Evolutionary conservation across 805 yeast species (phyloP).

Genomic region (Ogataea pini): DNA sequence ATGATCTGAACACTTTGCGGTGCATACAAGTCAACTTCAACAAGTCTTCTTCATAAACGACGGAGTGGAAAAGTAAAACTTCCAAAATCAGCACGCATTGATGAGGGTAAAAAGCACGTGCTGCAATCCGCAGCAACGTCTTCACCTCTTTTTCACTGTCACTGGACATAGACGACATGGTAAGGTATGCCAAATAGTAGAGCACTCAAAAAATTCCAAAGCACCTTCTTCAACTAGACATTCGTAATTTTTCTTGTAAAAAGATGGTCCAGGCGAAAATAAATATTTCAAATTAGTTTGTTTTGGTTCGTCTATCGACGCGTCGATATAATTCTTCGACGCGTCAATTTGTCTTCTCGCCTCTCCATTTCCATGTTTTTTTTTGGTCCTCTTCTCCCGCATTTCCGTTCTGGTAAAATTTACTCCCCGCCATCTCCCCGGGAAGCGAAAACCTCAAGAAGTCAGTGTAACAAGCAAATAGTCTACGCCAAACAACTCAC

Average conservation of each 20-base stretch:
- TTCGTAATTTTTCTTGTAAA: too few species aligned
- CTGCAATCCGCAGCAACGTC: conserved; percentile 69
- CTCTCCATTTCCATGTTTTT: not conserved
- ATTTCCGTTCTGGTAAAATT: not conserved
- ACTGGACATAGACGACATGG: conserved; percentile 17
- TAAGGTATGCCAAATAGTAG: too few species aligned
- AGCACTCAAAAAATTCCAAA: too few species aligned
- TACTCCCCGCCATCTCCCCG: conserved; percentile 3
- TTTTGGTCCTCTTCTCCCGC: not conserved
- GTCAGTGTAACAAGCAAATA: too few species aligned
- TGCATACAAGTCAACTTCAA: conserved; percentile 78
- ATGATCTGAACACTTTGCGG: conserved; percentile 80
- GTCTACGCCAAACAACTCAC: too few species aligned
- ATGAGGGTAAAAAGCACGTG: conserved; percentile 82
- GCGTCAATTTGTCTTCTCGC: too few species aligned
- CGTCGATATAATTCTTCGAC: too few species aligned
- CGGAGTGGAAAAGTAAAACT: conserved; percentile 84
- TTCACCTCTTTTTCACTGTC: conserved; percentile 25
- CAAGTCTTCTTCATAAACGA: conserved; percentile 89
- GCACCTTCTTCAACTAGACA: too few species aligned
- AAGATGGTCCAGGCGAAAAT: not conserved
- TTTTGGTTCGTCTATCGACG: too few species aligned
- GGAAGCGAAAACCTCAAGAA: not conserved
- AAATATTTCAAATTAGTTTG: too few species aligned
- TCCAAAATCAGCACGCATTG: conserved; percentile 84